Base-by-base conservation (phyloP, 2,329 filamentous ascomycete species). In the Sclerotiophoma versabilis region DNA sequence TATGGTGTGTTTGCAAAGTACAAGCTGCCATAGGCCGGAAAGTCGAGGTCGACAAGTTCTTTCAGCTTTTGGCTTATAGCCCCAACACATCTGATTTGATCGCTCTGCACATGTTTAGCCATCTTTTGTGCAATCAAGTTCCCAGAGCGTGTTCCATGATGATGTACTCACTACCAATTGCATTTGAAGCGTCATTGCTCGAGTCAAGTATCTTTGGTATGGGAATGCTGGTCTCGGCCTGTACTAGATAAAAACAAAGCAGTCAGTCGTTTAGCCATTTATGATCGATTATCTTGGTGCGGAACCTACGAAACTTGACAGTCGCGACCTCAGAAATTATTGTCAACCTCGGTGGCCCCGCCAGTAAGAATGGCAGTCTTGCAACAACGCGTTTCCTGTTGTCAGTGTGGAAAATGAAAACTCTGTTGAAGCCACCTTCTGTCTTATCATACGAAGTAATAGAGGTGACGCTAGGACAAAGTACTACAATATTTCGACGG, bases 281-380 rank as follows among this genome's bases (percentile, higher is more conserved):
- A 3, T 26, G 5, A 57, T 34, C 25, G 20, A 9, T 26, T 44
- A 52, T 46, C 34, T 52, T 17, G n/a, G 48, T 54, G 49, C 32
- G 50, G 25, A 42, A 64, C 72, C 62, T 66, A 79, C 76, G 37
- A 55, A 76, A 80, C 39, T 63, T 62, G 39, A 81, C 75, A 1
- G 77, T 81, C 22, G 79, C 78, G 58, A 81, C 76, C 62, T 81
- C 76, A 22, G 78, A 80, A 49, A 65, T 69, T 5, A 75, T 80
- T 0, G 67, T 71, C 17, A 78, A 62, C 36, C 62, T 66, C 32
- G 62, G 41, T 7, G 75, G 75, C 9, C 77, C 77, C 57, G 76
- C 74, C 27, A 77, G 36, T 2, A 49, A 49, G 59, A 75, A 78
- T 2, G 77, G 78, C n/a, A 81, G 51, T 60, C 72, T 76, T 3